phyloP scores from a whole-genome alignment of 106 monocot genomes.

The Dendrobium chrysotoxum region DNA sequence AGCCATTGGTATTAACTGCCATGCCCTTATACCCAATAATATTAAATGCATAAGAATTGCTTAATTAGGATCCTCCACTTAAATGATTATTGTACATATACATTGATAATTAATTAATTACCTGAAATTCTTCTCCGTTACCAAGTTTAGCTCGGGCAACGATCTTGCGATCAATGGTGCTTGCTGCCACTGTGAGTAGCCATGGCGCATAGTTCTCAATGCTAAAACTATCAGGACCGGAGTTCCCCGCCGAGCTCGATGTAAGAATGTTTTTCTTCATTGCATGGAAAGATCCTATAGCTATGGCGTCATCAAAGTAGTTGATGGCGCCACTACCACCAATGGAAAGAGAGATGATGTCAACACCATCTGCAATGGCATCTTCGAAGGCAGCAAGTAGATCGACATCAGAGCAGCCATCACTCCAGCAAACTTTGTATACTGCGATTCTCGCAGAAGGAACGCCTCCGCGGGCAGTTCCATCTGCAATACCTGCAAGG shows the following conservation, averaged over 20 bases:
- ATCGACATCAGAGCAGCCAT: constrained; percentile 16
- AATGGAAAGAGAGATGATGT: constrained; percentile 34
- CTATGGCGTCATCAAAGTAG: constrained; percentile 16
- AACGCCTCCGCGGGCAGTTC: constrained; percentile 21
- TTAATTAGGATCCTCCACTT: too few species aligned
- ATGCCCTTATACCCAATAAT: constrained; percentile 9
- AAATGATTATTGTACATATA: too few species aligned
- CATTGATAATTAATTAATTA: neutral
- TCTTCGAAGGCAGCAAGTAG: constrained; percentile 31
- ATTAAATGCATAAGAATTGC: too few species aligned
- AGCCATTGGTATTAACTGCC: constrained; percentile 11
- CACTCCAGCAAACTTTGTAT: constrained; percentile 29
- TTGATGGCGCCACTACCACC: neutral
- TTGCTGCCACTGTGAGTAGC: constrained; percentile 24
- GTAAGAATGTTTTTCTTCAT: constrained; percentile 28
- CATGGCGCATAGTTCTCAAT: constrained; percentile 23
- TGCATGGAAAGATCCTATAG: constrained; percentile 40
- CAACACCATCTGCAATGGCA: constrained; percentile 37
- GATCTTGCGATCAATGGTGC: constrained; percentile 18
- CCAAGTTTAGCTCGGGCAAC: neutral
- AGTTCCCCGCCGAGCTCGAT: constrained; percentile 25
- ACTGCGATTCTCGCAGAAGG: constrained; percentile 24
- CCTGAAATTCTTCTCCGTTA: constrained; percentile 4
- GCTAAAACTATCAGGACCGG: constrained; percentile 5
- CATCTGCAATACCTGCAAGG: constrained; percentile 22